Evolutionary conservation across 2,329 filamentous ascomycete genomes (phyloP), one percentile per base, ranked within the genome.

Genomic region (Colletotrichum cordylinicola): DNA sequence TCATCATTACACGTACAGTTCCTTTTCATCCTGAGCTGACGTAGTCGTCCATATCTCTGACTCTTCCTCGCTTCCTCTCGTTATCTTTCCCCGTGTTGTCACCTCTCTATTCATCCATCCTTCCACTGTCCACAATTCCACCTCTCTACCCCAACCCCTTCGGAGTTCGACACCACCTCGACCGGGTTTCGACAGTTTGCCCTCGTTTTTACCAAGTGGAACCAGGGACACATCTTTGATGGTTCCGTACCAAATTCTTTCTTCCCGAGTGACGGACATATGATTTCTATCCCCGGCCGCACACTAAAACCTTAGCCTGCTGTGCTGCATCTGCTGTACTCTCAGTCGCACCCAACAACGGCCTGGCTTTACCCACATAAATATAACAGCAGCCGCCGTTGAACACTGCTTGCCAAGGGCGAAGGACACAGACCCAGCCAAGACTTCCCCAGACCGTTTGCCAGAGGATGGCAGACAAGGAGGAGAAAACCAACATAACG

Each of bases 391-490:
- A 3, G 27, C 24, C 6, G 39, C 67, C 39, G 21, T 61, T 24
- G 18, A 10, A 15, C 16, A 48, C 67, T 70, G 35, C 27, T 31
- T 31, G 67, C 37, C 56, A 35, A 52, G 58, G 56, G 56, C 33
- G 27, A 24, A 62, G 29, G 16, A 69, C 67, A 61, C 27, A 43
- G 67, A 62, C 37, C 18, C 18, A 48, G 60, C 48, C 58, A 48
- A 58, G 58, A 55, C 35, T 61, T 61, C 15, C 29, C 31, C 24
- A 27, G 64, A 35, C 18, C 64, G 60, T 60, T 60, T 52, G 70
- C 65, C 48, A 65, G 64, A 76, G 31, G 33, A 76, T 76, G 74
- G 70, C 74, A 69, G 81, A 80, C 55, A 83, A 82, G 72, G 80
- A 81, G 62, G 79, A 79, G 74, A 76, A 76, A 67, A 69, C 65